Conservation (phyloP, 192 early-diverging fungal species). For the Dimargaris cristalligena region DNA sequence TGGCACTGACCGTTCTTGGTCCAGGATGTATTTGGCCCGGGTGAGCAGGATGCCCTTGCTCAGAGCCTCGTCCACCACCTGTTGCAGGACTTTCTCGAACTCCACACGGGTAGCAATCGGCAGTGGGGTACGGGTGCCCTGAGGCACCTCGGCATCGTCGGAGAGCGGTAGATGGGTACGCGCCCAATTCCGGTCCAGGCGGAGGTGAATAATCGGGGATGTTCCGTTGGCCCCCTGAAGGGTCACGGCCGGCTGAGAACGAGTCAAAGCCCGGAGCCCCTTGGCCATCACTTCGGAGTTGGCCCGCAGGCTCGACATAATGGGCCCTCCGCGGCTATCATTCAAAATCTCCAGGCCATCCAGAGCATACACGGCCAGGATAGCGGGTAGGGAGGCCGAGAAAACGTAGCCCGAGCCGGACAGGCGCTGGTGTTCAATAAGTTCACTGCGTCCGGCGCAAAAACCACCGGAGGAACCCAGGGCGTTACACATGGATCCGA, state of each 20-base stretch:
- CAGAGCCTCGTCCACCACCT: slow-evolving; percentile 61
- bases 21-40: slow-evolving; percentile 68
- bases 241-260: slow-evolving; percentile 34
- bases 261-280: slow-evolving; percentile 27
- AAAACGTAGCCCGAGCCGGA: slow-evolving; percentile 81
- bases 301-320: slow-evolving; percentile 32
- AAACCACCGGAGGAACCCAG: slow-evolving; percentile 81
- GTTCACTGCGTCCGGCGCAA: slow-evolving; percentile 69
- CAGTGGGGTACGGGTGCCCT: background rate
- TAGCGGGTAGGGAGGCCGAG: slow-evolving; percentile 87
- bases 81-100: slow-evolving; percentile 45
- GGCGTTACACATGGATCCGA: slow-evolving; percentile 64
- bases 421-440: slow-evolving; percentile 82
- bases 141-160: background rate
- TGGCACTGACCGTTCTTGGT: slow-evolving; percentile 59
- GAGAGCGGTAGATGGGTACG: background rate
- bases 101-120: slow-evolving; percentile 18
- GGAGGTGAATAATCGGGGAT: slow-evolving; percentile 64
- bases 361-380: slow-evolving; percentile 72
- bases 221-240: slow-evolving; percentile 26
- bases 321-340: slow-evolving; percentile 11
- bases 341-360: slow-evolving; percentile 51
- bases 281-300: slow-evolving; percentile 22
- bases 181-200: slow-evolving; percentile 34
- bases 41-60: slow-evolving; percentile 74